phyloP scores from a whole-genome alignment of 2,329 filamentous ascomycete species.

The Neofusicoccum umdonicola region DNA sequence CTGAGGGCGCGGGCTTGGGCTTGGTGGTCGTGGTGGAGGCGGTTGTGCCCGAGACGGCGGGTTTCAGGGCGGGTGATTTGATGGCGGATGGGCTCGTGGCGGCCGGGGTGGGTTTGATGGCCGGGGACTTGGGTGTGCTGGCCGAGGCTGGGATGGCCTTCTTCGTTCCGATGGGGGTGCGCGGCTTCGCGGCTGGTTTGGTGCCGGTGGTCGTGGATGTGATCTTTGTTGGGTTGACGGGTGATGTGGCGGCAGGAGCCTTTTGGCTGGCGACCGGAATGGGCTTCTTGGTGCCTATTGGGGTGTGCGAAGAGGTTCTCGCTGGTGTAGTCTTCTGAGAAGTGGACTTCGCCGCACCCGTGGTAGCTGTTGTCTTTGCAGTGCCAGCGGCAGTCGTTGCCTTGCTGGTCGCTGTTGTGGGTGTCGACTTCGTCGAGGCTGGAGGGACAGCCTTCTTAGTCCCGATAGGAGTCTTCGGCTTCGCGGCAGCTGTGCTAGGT shows the following conservation, averaged over 20 bases:
- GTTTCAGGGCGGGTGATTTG: constrained; percentile 21
- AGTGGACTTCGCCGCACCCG: background rate
- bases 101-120: constrained; percentile 19
- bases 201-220: background rate
- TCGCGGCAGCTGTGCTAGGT: background rate
- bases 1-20: background rate
- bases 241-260: constrained; percentile 19
- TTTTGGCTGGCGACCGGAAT: constrained; percentile 23
- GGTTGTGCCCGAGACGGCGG: background rate
- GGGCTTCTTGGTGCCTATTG: constrained; percentile 23
- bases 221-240: background rate
- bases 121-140: constrained; percentile 4
- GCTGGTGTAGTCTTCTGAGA: constrained; percentile 10
- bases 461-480: constrained; percentile 18
- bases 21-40: background rate
- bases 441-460: constrained; percentile 26
- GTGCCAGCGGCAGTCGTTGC: background rate
- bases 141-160: background rate
- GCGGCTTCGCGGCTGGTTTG: background rate
- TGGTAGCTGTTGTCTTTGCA: background rate
- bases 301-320: constrained; percentile 23
- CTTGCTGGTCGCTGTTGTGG: background rate
- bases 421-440: constrained; percentile 17
- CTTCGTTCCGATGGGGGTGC: constrained; percentile 1
- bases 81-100: constrained; percentile 23